Conservation (phyloP, 116 monocot species). For the Dioscorea cayenensis region DNA sequence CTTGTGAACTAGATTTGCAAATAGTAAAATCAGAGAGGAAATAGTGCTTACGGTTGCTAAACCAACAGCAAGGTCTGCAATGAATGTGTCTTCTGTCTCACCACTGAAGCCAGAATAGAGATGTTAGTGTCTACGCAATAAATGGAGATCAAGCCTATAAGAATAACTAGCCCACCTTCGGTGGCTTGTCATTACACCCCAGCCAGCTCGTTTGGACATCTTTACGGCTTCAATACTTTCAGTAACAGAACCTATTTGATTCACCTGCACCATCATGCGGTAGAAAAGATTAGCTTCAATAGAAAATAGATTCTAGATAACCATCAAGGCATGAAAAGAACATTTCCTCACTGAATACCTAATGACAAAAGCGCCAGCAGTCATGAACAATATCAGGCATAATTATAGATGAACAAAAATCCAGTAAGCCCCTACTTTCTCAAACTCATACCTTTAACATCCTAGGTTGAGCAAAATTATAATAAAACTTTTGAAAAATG, state of each 20-base stretch:
- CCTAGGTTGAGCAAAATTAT: no score
- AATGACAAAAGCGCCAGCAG: no score
- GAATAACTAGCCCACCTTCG: slow-evolving; percentile 41
- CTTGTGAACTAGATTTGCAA: not conserved
- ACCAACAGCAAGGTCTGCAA: slow-evolving; percentile 95
- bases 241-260: slow-evolving; percentile 93
- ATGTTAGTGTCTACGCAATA: not conserved
- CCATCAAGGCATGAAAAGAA: no score
- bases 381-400: no score
- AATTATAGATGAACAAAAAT: no score
- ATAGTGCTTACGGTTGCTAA: slow-evolving; percentile 60
- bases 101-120: slow-evolving; percentile 45
- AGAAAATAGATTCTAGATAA: no score
- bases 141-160: not conserved
- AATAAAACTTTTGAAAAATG: no score
- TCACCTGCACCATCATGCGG: slow-evolving; percentile 49
- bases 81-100: slow-evolving; percentile 99
- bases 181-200: slow-evolving; percentile 98
- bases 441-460: no score
- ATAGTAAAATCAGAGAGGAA: not conserved
- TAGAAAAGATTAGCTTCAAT: not conserved
- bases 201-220: slow-evolving; percentile 94
- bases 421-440: no score
- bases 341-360: no score
- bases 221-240: slow-evolving; percentile 98